Base-by-base conservation (phyloP, 306 rosid species). In the Quercus bicolor region DNA sequence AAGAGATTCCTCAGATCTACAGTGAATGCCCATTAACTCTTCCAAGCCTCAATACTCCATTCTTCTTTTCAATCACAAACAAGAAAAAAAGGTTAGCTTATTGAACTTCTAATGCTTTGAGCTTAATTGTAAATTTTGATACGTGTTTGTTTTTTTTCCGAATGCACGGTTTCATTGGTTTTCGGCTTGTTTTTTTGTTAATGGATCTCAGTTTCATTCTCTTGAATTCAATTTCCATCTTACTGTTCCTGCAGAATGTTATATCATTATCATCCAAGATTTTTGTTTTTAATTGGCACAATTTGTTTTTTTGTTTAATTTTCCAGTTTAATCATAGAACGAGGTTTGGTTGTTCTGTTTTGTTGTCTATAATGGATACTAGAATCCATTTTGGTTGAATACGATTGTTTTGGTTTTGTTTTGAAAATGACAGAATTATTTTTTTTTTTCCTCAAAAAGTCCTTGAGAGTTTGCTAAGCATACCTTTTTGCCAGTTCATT, bases 1-100 rank as follows among this genome's bases (percentile, higher is more conserved):
- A 74, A 78, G 79, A 88, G 94, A 91, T 93, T 89, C 91, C 78
- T 82, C 90, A 95, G 94, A 93, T 95, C 98, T 88, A 87, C 88
- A 83, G 82, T 77, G 51, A 45, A 81, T 83, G 65, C 29, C 82
- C 74, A 84, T 77, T 77, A 19, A 37, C 79, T 83, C 78, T 86
- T 90, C 85, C 76, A 85, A 80, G 34, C 84, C 68, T 74, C 79
- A 77, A 75, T 80, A 84, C 85, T 82, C 62, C 89, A 85, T 86
- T 82, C 76, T 81, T 75, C 60, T 79, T 19, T 72, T 86, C 74
- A 78, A 19, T 79, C 82, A 52, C 71, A 54, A 73, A 40, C 45
- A 40, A 40, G 45, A 8, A 40, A 40, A 40, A 40, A 83, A 86
- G 92, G 92, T 91, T 78, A 40, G 89, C 77, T 19, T 29, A 2